Evolutionary conservation across 2,329 filamentous ascomycete genomes (phyloP).

Genomic region (Scytalidium sp.): DNA sequence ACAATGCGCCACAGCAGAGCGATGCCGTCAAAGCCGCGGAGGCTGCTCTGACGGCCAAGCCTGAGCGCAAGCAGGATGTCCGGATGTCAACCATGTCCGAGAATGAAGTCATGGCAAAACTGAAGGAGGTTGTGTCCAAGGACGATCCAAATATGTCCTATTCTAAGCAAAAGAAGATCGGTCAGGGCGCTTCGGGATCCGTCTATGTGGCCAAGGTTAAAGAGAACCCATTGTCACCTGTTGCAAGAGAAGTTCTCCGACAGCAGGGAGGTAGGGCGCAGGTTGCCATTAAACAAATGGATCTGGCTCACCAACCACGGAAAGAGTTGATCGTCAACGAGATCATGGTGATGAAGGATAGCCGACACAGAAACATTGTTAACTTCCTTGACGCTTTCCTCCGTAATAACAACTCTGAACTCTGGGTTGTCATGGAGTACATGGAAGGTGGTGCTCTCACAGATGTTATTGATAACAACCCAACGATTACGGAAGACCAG

Average conservation of each 20-base stretch:
- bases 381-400: slow-evolving; percentile 98
- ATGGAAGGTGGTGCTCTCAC: slow-evolving; percentile 98
- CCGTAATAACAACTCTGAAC: slow-evolving; percentile 87
- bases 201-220: slow-evolving; percentile 98
- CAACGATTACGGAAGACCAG: slow-evolving; percentile 89
- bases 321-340: slow-evolving; percentile 99
- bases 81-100: slow-evolving; percentile 99
- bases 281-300: slow-evolving; percentile 99
- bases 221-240: slow-evolving; percentile 76
- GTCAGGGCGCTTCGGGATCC: slow-evolving; percentile 94
- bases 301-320: slow-evolving; percentile 91
- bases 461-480: slow-evolving; percentile 98
- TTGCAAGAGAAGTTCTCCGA: slow-evolving; percentile 75
- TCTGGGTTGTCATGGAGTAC: slow-evolving; percentile 99
- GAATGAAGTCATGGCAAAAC: slow-evolving; percentile 92
- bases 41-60: slow-evolving; percentile 82
- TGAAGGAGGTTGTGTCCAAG: slow-evolving; percentile 92
- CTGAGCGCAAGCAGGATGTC: slow-evolving; percentile 84
- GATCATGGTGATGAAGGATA: slow-evolving; percentile 99
- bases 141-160: slow-evolving; percentile 94
- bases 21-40: slow-evolving; percentile 88
- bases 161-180: slow-evolving; percentile 99
- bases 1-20: slow-evolving; percentile 36
- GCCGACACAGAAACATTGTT: slow-evolving; percentile 96
- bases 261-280: slow-evolving; percentile 79